Evolutionary conservation across 2,329 filamentous ascomycete genomes (phyloP).

Genomic region (Huntiella abstrusa): DNA sequence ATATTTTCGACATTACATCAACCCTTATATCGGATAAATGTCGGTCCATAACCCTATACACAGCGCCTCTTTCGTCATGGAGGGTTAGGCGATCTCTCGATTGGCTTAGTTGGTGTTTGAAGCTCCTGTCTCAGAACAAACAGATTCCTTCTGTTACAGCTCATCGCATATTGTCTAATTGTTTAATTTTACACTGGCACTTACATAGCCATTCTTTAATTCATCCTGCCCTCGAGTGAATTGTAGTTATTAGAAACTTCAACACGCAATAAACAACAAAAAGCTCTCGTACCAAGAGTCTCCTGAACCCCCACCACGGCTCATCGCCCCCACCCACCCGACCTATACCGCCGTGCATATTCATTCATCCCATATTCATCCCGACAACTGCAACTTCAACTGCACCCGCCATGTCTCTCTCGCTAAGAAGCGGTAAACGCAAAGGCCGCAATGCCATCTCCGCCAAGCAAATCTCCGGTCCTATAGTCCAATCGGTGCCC

Average conservation of each 20-base stretch:
- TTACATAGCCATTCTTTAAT: neutral
- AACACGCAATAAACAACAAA: too few relatives aligned
- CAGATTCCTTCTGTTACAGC: neutral
- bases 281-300: neutral
- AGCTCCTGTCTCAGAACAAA: neutral
- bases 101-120: neutral
- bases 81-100: neutral
- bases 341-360: neutral
- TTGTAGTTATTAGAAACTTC: too few relatives aligned
- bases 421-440: conserved; percentile 41
- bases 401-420: conserved; percentile 36
- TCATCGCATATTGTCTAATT: too few relatives aligned
- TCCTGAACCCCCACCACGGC: neutral
- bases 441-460: conserved; percentile 45
- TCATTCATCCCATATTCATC: neutral
- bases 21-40: too few relatives aligned
- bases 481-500: conserved; percentile 33
- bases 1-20: too few relatives aligned
- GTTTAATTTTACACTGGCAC: too few relatives aligned
- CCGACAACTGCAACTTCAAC: neutral
- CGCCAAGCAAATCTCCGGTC: conserved; percentile 42
- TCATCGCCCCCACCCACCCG: neutral
- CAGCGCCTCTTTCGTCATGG: neutral
- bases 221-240: neutral
- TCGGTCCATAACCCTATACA: too few relatives aligned